Evolutionary conservation across 805 yeast species (phyloP).

Genomic region (Dipodascus albidus): DNA sequence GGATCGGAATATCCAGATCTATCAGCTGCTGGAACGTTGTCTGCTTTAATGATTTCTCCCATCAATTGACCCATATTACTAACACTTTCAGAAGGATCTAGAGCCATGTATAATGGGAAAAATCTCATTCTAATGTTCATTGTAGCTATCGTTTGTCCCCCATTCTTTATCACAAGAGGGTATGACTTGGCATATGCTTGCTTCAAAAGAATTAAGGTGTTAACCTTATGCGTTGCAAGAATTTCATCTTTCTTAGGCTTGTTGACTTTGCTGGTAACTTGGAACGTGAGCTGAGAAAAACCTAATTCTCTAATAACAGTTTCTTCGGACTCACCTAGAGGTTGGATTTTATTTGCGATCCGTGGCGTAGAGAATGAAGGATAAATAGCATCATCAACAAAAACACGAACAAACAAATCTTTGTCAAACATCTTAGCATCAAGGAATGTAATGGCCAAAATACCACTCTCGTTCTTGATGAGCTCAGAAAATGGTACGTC

Average conservation of each 20-base stretch:
- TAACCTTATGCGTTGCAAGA: constrained; percentile 50
- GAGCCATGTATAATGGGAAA: constrained; percentile 54
- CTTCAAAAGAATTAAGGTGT: constrained; percentile 54
- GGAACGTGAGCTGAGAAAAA: constrained; percentile 53
- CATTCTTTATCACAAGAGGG: constrained; percentile 43
- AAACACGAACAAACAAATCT: constrained; percentile 60
- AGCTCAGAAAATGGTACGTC: constrained; percentile 38
- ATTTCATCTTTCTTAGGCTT: constrained; percentile 40
- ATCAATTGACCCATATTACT: constrained; percentile 63
- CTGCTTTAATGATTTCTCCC: constrained; percentile 52
- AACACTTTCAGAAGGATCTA: constrained; percentile 67
- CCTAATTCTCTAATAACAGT: constrained; percentile 67
- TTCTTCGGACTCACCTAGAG: constrained; percentile 52
- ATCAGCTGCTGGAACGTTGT: constrained; percentile 73
- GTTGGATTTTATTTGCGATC: constrained; percentile 27
- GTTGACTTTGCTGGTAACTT: constrained; percentile 42
- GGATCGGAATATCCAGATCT: constrained; percentile 92
- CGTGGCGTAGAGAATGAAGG: constrained; percentile 48
- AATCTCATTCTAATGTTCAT: constrained; percentile 35
- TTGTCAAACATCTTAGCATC: constrained; percentile 44
- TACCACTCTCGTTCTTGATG: constrained; percentile 54
- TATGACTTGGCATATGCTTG: constrained; percentile 54
- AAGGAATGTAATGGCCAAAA: constrained; percentile 54
- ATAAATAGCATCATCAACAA: constrained; percentile 65
- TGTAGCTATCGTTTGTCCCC: constrained; percentile 28